Evolutionary conservation across 2,329 filamentous ascomycete species (phyloP).

Genomic region (Immersiporthe knoxdaviesiana): DNA sequence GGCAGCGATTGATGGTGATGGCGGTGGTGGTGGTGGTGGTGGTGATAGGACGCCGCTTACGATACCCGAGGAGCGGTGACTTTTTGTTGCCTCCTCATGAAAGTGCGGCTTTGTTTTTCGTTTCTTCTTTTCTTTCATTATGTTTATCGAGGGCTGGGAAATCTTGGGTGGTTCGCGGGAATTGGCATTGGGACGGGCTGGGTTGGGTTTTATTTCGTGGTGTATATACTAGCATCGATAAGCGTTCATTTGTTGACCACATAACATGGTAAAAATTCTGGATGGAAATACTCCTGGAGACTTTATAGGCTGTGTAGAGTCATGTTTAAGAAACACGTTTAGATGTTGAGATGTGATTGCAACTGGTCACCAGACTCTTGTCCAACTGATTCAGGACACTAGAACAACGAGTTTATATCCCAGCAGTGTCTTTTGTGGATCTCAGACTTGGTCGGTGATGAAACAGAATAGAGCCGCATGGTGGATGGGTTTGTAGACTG

Average conservation of each 20-base stretch:
- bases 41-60: not conserved
- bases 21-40: not conserved
- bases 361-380: no score
- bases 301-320: no score
- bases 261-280: not conserved
- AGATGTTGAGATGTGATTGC: no score
- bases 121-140: not conserved
- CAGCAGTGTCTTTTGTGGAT: no score
- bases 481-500: no score
- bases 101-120: not conserved
- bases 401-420: no score
- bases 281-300: not conserved
- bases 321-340: no score
- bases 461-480: no score
- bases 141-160: not conserved
- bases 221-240: not conserved
- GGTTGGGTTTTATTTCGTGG: not conserved
- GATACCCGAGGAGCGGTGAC: conserved; percentile 4
- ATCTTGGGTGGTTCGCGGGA: not conserved
- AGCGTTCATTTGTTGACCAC: not conserved
- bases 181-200: not conserved
- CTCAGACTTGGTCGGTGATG: no score
- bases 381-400: no score
- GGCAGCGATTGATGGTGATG: conserved; percentile 9
- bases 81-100: not conserved